phyloP scores from a whole-genome alignment of 73 alveolate species.

The Symbiodinium pilosum region DNA sequence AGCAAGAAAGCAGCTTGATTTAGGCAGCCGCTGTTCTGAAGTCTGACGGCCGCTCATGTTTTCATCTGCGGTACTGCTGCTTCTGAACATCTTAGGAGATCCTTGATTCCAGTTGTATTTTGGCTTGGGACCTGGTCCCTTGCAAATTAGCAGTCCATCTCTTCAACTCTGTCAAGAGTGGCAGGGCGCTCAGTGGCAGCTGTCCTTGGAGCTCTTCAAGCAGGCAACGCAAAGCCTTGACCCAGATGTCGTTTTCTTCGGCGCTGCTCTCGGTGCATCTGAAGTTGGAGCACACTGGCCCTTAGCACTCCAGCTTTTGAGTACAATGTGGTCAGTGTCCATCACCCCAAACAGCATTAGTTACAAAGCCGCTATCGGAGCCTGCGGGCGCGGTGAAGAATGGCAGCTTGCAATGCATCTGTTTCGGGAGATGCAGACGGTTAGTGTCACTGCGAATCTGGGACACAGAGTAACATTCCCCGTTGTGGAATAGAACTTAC shows the following conservation, averaged over 20 bases:
- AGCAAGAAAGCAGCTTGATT: too few relatives aligned
- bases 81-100: too few relatives aligned
- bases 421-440: slow-evolving; percentile 22
- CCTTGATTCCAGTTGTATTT: too few relatives aligned
- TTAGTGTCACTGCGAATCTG: not conserved
- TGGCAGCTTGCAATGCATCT: slow-evolving; percentile 40
- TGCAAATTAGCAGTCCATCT: too few relatives aligned
- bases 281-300: not conserved
- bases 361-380: slow-evolving; percentile 68
- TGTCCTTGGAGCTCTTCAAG: not conserved
- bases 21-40: too few relatives aligned
- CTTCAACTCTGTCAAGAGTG: too few relatives aligned
- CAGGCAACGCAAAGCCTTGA: not conserved
- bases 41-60: too few relatives aligned
- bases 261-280: not conserved
- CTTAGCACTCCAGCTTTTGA: not conserved
- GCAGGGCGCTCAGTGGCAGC: not conserved
- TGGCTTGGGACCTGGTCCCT: too few relatives aligned
- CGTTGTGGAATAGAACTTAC: too few relatives aligned
- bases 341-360: slow-evolving; percentile 25
- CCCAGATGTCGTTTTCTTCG: not conserved
- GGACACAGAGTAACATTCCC: too few relatives aligned
- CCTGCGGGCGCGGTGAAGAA: slow-evolving; percentile 23
- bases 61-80: too few relatives aligned
- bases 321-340: not conserved